Percentiles rank a stretch among this genome's conserved stretches.
phyloP scores from a whole-genome alignment of 257 asterid genomes.

The Solanum stenotomum region DNA sequence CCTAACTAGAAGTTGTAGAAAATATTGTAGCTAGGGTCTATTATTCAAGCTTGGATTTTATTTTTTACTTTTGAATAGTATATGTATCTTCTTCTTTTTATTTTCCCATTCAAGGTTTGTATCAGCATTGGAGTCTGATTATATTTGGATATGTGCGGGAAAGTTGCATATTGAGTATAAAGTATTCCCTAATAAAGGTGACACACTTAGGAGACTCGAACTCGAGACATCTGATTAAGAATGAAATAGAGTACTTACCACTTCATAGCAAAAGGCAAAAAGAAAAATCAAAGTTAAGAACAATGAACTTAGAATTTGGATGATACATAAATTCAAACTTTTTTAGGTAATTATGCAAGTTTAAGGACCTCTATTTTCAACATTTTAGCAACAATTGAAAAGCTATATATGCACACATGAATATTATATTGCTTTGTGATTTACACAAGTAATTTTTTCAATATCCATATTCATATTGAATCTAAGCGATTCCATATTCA shows the following conservation, averaged over 20 bases:
- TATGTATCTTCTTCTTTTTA: too few species aligned
- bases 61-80: not conserved
- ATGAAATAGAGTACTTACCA: not conserved
- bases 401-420: not conserved
- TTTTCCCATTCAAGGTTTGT: too few species aligned
- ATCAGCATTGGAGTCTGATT: not conserved
- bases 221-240: too few species aligned
- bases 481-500: fast-evolving
- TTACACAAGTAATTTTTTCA: not conserved
- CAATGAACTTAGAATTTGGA: not conserved
- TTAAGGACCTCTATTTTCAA: not conserved
- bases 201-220: too few species aligned
- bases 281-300: not conserved
- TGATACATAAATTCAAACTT: not conserved
- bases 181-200: fast-evolving
- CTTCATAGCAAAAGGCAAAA: not conserved
- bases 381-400: not conserved
- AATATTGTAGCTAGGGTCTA: not conserved
- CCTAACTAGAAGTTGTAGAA: not conserved
- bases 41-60: not conserved
- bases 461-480: too few species aligned
- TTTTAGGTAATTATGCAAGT: not conserved
- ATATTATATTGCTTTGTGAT: not conserved
- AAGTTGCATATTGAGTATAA: not conserved
- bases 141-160: too few species aligned